A percentile compares a stretch with the other conserved stretches of the same genome.
Conservation (phyloP, 176 grass and related monocot species). For the Canna indica region DNA sequence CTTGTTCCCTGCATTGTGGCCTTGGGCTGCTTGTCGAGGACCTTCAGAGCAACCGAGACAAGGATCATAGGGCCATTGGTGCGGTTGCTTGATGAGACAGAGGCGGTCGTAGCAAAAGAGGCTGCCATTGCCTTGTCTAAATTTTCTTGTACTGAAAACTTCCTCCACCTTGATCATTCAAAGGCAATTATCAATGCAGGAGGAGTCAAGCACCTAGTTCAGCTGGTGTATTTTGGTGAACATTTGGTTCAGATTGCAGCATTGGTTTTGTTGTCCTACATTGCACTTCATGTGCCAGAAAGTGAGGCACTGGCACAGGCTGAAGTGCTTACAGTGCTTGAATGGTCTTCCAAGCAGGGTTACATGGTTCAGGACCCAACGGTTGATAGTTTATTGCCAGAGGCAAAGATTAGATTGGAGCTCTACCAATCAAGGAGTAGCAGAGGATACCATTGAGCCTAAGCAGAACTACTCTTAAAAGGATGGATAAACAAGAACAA, state of each 20-base stretch:
- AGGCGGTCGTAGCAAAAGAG: slow-evolving; percentile 57
- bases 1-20: slow-evolving; percentile 76
- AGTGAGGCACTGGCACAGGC: slow-evolving; percentile 84
- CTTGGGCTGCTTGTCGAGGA: slow-evolving; percentile 80
- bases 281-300: slow-evolving; percentile 74
- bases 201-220: slow-evolving; percentile 78
- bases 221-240: slow-evolving; percentile 87
- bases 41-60: slow-evolving; percentile 92
- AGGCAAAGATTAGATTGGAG: slow-evolving; percentile 83
- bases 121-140: slow-evolving; percentile 57
- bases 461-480: no score
- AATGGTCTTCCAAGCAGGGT: slow-evolving; percentile 83
- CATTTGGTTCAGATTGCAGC: slow-evolving; percentile 71
- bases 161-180: slow-evolving; percentile 74
- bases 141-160: slow-evolving; percentile 68
- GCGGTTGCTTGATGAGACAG: slow-evolving; percentile 77
- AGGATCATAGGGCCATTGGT: slow-evolving; percentile 81
- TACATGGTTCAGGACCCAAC: slow-evolving; percentile 69
- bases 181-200: slow-evolving; percentile 72
- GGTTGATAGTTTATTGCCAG: slow-evolving; percentile 63
- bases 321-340: slow-evolving; percentile 71
- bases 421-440: slow-evolving; percentile 78
- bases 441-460: slow-evolving; percentile 52
- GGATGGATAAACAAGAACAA: not conserved
- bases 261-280: slow-evolving; percentile 68